A percentile compares a stretch with the other conserved stretches of the same genome.
Evolutionary conservation across 2,329 filamentous ascomycete species (phyloP).

Genomic region (Colletotrichum orchidophilum): DNA sequence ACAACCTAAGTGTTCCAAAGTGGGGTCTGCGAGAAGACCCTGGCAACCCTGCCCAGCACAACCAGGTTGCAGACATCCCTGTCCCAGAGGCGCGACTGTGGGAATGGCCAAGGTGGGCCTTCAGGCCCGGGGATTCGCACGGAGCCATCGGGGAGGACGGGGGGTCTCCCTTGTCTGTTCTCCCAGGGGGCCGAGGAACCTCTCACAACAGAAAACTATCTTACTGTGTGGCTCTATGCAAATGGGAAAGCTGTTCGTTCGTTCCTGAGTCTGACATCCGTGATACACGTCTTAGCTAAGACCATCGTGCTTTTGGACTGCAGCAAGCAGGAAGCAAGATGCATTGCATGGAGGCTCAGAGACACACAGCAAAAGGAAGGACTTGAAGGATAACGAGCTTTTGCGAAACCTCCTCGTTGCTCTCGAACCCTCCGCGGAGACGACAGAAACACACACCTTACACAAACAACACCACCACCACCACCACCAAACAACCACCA

Average conservation of each 20-base stretch:
- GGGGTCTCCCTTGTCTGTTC: conserved; percentile 6
- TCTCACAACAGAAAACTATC: background rate
- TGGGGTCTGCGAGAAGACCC: background rate
- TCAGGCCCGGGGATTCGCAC: conserved; percentile 20
- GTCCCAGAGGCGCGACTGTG: background rate
- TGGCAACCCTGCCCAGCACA: background rate
- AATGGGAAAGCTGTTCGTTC: background rate
- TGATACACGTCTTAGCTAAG: conserved; percentile 30
- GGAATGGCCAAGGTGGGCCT: background rate
- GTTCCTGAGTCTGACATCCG: conserved; percentile 26
- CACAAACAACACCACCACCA: background rate
- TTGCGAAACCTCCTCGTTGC: background rate
- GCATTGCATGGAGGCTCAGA: conserved; percentile 1
- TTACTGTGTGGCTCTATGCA: too few relatives aligned
- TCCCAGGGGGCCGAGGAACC: background rate
- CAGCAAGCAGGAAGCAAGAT: conserved; percentile 3
- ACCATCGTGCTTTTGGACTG: conserved; percentile 15
- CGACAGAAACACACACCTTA: background rate
- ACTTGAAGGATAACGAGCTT: background rate
- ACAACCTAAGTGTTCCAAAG: background rate
- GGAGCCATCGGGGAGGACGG: conserved; percentile 3
- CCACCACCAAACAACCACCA: too few relatives aligned
- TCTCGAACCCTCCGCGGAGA: background rate
- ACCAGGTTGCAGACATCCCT: background rate
- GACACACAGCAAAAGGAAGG: background rate